Evolutionary conservation across 331 rosid genomes (phyloP), one percentile per base, ranked within the genome.

Genomic region (Arachis monticola): DNA sequence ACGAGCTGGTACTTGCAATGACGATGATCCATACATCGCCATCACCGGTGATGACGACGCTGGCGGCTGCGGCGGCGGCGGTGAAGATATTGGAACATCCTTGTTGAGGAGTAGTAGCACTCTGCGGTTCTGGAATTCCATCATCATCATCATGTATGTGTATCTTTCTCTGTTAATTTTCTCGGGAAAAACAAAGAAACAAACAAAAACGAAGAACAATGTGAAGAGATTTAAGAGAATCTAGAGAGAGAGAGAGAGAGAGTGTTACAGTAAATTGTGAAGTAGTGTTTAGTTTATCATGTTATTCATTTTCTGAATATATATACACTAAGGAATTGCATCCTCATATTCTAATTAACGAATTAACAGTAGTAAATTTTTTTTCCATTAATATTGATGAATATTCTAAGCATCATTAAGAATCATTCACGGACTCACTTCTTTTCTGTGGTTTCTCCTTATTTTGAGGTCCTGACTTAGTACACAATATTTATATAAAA

Each of bases 121-220:
- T 59, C 79, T 86, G 3, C 90, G 84, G 67, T 67, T 81, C 63
- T 55, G 59, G 60, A 56, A 30, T 67, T 69, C 50, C 90, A 86
- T 86, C 3, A 40, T 14, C 3, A 4, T 1, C 30, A 27, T 27
- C 30, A 10, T 8, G 51, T 46, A 10, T 10, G n/a, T 10, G 53
- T 48, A 12, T 48, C n/a, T 78, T 22, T 38, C 41, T 38, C 41
- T 38, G 41, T 38, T 38, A 4, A 38, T 38, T 38, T 38, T 70
- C 73, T 58, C 2, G 2, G 3, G 35, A 11, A 40, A 50, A 44
- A 38, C 41, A 38, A 38, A 38, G 41, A 38, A 38, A 38, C 5
- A 40, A 50, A 51, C 14, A 58, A 68, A 35, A 13, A 41, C 8
- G n/a, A 9, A 27, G 0, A 1, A 56, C 12, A 12, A 48, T 10